Evolutionary conservation across 164 flowering plant genomes (phyloP), one percentile per base, ranked within the genome.

Genomic region (Amborella trichopoda): DNA sequence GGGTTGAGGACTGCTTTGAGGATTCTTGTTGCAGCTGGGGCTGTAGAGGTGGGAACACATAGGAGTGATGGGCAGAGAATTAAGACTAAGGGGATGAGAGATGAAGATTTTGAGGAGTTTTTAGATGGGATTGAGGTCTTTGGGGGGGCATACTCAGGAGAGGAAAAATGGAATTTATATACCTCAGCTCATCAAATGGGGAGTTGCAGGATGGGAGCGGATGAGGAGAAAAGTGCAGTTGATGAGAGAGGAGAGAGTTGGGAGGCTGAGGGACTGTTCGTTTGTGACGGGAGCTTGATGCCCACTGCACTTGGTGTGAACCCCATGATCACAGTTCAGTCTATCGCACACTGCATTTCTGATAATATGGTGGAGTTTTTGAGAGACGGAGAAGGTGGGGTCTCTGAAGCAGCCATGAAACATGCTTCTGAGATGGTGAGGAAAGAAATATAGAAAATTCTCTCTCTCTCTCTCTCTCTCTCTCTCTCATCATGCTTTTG

Each of bases 181-280:
- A 3, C 19, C 4, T 55, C 68, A 22, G 75, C 75, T 3, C 75
- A 71, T 59, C 75, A 67, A 49, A 61, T 71, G 72, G 65, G 72
- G 37, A 67, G 68, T 28, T 71, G 76, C 38, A 62, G 68, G 20
- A 71, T 71, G 71, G 71, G 71, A 24, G 59, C 46, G 25, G 54
- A 12, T 1, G 66, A 65, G 44, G 44, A 51, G 20, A 63, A 57
- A 12, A 70, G 72, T 2, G 73, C 52, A 16, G 68, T 71, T 48
- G 73, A 71, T 60, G 70, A 48, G 44, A 62, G 63, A 24, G 76
- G 73, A n/a, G 66, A 71, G 62, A 71, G 68, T 49, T 71, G 76
- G 76, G 76, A 71, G 34, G 73, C 68, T 28, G 66, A 68, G 39
- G 59, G 59, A 20, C 37, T 71, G 26, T 71, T 40, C 53, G 67